These are phyloP conservation scores for Jaltomata sinuosa DNA, from an alignment of 257 asterid genomes.

Conservation along the genomic window DNA sequence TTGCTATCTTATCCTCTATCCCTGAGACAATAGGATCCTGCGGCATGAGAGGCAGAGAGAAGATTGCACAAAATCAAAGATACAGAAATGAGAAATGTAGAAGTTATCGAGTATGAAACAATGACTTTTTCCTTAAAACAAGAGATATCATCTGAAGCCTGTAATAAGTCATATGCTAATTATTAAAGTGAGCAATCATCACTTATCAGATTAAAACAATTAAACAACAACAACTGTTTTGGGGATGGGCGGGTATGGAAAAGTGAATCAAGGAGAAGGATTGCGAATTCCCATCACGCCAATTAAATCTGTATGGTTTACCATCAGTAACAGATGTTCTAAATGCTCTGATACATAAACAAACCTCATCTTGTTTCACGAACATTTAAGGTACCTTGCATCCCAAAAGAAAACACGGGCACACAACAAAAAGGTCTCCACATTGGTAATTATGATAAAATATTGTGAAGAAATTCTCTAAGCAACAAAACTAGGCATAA, in stretches of 20 bases:
- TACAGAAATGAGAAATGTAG: background rate
- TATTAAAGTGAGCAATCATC: background rate
- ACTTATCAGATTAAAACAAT: background rate
- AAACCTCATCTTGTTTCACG: background rate
- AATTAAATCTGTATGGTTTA: background rate
- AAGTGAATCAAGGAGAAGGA: background rate
- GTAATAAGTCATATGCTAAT: background rate
- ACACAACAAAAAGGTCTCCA: background rate
- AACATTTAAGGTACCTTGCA: background rate
- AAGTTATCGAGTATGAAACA: background rate
- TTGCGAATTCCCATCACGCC: background rate
- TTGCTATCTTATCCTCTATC: slow-evolving; percentile 93
- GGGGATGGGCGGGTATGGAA: background rate
- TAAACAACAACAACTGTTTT: background rate
- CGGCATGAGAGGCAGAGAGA: slow-evolving; percentile 7
- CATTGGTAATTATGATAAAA: background rate
- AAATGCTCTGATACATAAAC: background rate
- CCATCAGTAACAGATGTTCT: background rate
- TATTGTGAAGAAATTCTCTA: background rate
- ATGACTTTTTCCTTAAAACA: background rate
- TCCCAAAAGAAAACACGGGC: background rate
- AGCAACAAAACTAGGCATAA: background rate
- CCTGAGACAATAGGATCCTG: slow-evolving; percentile 95
- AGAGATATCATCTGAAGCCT: background rate
- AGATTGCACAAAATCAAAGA: background rate